Evolutionary conservation across 2,329 filamentous ascomycete species (phyloP).

Genomic region (Aspergillus costaricaensis): DNA sequence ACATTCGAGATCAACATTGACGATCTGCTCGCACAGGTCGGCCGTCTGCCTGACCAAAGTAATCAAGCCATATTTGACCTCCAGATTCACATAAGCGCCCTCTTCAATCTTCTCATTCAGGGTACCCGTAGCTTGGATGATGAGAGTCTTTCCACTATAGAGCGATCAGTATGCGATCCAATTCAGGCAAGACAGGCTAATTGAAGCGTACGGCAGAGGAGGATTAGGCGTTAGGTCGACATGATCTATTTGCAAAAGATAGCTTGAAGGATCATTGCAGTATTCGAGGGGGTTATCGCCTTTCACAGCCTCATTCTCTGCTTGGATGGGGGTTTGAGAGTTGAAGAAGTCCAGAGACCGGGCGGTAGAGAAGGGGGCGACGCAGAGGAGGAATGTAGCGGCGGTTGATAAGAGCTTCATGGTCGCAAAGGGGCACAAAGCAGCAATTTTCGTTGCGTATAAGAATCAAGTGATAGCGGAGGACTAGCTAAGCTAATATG

Average conservation of each 20-base stretch:
- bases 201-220: slow-evolving; percentile 70
- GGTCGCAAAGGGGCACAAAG: slow-evolving; percentile 7
- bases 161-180: slow-evolving; percentile 16
- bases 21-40: slow-evolving; percentile 85
- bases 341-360: slow-evolving; percentile 52
- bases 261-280: slow-evolving; percentile 68
- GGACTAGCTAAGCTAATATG: background rate
- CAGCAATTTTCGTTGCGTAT: background rate
- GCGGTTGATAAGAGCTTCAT: slow-evolving; percentile 47
- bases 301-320: slow-evolving; percentile 65
- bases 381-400: slow-evolving; percentile 45
- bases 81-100: slow-evolving; percentile 77
- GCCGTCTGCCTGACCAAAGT: slow-evolving; percentile 77
- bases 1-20: slow-evolving; percentile 85
- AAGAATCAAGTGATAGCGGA: background rate
- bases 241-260: slow-evolving; percentile 74
- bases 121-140: slow-evolving; percentile 76
- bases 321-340: slow-evolving; percentile 52
- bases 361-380: slow-evolving; percentile 49
- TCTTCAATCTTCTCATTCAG: slow-evolving; percentile 71
- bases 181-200: background rate
- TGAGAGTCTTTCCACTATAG: slow-evolving; percentile 71
- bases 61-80: slow-evolving; percentile 94
- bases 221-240: slow-evolving; percentile 87
- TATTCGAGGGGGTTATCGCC: slow-evolving; percentile 83